Percentiles rank a stretch among this genome's conserved stretches.
phyloP scores from a whole-genome alignment of 768 basidiomycete species.

The Mycena belliarum region DNA sequence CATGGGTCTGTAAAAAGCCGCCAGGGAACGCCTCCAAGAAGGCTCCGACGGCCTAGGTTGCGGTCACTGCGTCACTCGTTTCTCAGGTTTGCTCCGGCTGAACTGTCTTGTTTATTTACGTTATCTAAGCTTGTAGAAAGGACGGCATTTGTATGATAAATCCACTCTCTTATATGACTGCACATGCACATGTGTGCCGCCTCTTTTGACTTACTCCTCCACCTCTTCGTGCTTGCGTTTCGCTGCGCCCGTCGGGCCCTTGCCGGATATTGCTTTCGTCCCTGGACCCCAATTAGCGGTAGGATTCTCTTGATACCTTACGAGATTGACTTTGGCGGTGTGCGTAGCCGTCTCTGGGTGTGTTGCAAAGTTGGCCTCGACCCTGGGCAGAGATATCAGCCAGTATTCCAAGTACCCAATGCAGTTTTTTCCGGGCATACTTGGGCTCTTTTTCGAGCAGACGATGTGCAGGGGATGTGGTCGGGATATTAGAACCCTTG shows the following conservation, averaged over 20 bases:
- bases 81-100: not conserved
- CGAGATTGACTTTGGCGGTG: conserved; percentile 70
- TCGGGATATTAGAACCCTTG: conserved; percentile 78
- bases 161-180: not conserved
- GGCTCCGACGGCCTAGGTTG: conserved; percentile 1
- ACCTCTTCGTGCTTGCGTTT: conserved; percentile 42
- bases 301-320: conserved; percentile 91
- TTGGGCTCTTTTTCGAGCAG: conserved; percentile 68
- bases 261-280: conserved; percentile 49
- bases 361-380: conserved; percentile 69
- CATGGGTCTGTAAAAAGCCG: conserved; percentile 59
- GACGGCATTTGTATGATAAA: conserved; percentile 20
- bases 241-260: conserved; percentile 32
- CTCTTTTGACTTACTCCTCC: not conserved
- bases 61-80: conserved; percentile 12
- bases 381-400: conserved; percentile 35
- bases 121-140: conserved; percentile 18
- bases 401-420: too few species aligned
- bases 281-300: conserved; percentile 93
- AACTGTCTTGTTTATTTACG: conserved; percentile 13
- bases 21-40: conserved; percentile 26
- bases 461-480: conserved; percentile 66
- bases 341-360: conserved; percentile 67
- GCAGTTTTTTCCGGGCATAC: conserved; percentile 42
- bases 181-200: too few species aligned